Base-by-base conservation (phyloP, 2,329 filamentous ascomycete genomes). In the Teratosphaeria nubilosa region DNA sequence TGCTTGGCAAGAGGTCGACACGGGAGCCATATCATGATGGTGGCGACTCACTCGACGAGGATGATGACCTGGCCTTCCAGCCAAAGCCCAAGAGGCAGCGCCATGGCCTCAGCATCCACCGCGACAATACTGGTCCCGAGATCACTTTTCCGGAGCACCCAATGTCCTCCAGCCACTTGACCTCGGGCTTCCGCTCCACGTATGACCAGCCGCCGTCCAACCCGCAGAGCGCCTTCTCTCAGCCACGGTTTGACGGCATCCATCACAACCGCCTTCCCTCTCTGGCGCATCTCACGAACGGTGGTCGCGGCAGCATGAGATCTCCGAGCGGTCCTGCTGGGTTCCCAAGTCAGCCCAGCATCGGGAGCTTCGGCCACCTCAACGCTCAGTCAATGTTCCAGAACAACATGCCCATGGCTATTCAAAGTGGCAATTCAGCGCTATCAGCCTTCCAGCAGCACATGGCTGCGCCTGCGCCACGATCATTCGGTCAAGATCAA, bases 41-140 rank as follows among this genome's bases (percentile, higher is more conserved):
- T 22, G 69, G 68, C 14, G n/a, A 45, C 20, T 55, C 54, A 13
- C 60, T 62, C 7, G 65, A 70, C 22, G 64, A 66, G 5, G 71
- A 72, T 32, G 62, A 70, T 37, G 64, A 68, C 31, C 58, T 72
- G 30, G 71, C 68, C 22, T 70, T 71, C 54, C 67, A 64, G 5
- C 57, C 67, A 52, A 53, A 53, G 24, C 51, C 51, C 25, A 53
- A 34, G 27, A 30, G 24, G 64, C 60, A 22, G 66, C 66, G 9
- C 66, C 58, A 10, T 66, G 68, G 67, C 2, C 71, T 78, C 48
- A 70, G 74, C 45, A 73, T 78, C 55, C 76, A 74, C 60, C 71
- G 75, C 52, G 75, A 77, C 63, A 70, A 70, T 56, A 63, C 61
- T 34, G 69, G 69, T 51, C 68, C 68, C 11, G 68, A 71, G 32